Percentiles rank a stretch among this genome's conserved stretches.
Evolutionary conservation across 1,284 basidiomycete species (phyloP).

Genomic region (Xerocomus minutiporus): DNA sequence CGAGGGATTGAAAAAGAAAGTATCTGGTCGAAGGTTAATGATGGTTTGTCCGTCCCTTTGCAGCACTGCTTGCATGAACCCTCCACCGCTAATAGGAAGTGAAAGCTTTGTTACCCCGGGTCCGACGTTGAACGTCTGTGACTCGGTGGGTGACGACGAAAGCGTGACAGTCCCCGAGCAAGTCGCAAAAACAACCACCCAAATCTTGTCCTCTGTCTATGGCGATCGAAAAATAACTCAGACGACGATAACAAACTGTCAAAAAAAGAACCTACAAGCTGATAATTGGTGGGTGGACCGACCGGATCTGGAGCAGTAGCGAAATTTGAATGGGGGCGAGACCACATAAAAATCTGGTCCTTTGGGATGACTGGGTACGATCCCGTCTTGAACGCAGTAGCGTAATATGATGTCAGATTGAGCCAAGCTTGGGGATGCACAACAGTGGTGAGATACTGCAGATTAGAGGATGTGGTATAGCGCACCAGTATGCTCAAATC

Average conservation of each 20-base stretch:
- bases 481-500: constrained; percentile 58
- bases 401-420: constrained; percentile 64
- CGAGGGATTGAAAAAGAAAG: constrained; percentile 50
- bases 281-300: constrained; percentile 51
- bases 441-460: background rate
- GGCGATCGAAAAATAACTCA: constrained; percentile 6
- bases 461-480: background rate
- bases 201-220: constrained; percentile 52
- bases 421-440: constrained; percentile 48
- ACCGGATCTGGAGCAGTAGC: constrained; percentile 53
- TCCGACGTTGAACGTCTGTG: constrained; percentile 47
- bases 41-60: constrained; percentile 50
- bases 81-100: constrained; percentile 53
- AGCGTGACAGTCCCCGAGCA: constrained; percentile 50
- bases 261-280: constrained; percentile 38
- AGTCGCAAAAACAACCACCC: constrained; percentile 65
- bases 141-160: constrained; percentile 41
- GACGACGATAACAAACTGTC: background rate
- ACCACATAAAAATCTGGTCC: constrained; percentile 71
- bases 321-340: constrained; percentile 62
- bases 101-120: constrained; percentile 67
- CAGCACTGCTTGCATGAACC: constrained; percentile 58
- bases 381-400: constrained; percentile 74
- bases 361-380: constrained; percentile 56
- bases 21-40: constrained; percentile 45